phyloP scores from a whole-genome alignment of 2,329 filamentous ascomycete species.

The Colletotrichum chlorophyti region DNA sequence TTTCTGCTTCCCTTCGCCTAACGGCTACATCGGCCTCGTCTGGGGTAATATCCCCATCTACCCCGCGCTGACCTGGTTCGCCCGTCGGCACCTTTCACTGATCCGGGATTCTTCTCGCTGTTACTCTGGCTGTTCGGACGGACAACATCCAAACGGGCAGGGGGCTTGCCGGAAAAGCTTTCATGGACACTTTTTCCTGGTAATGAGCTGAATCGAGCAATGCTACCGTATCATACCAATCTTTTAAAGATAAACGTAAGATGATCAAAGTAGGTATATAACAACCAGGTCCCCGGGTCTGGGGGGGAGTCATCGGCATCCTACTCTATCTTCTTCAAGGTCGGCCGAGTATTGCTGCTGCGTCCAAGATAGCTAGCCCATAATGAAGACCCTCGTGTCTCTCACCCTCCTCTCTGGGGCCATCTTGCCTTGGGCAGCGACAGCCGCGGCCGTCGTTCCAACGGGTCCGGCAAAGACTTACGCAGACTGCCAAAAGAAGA shows the following conservation, averaged over 20 bases:
- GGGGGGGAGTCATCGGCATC: too few species aligned
- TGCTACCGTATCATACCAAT: too few species aligned
- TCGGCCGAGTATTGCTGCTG: neutral
- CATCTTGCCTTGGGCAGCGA: slow-evolving; percentile 2
- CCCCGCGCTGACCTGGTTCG: slow-evolving; percentile 9
- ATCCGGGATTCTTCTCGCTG: neutral
- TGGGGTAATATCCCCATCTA: slow-evolving; percentile 22
- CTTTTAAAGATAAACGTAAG: too few species aligned
- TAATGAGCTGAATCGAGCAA: neutral
- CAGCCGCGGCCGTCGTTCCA: neutral
- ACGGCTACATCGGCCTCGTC: too few species aligned
- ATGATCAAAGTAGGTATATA: slow-evolving; percentile 17
- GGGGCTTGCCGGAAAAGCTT: neutral
- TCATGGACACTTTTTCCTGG: too few species aligned
- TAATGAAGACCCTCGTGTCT: slow-evolving; percentile 18
- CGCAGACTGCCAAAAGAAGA: slow-evolving; percentile 40
- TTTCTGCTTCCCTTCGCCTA: too few species aligned
- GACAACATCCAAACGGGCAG: neutral
- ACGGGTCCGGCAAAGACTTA: slow-evolving; percentile 36
- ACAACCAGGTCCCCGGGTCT: neutral
- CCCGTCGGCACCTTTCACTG: too few species aligned
- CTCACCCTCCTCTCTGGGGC: slow-evolving; percentile 9
- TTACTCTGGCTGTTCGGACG: neutral
- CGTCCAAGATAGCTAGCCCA: slow-evolving; percentile 6
- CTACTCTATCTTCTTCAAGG: neutral